Base-by-base conservation (phyloP, 768 basidiomycete genomes). In the Suillus weaverae region DNA sequence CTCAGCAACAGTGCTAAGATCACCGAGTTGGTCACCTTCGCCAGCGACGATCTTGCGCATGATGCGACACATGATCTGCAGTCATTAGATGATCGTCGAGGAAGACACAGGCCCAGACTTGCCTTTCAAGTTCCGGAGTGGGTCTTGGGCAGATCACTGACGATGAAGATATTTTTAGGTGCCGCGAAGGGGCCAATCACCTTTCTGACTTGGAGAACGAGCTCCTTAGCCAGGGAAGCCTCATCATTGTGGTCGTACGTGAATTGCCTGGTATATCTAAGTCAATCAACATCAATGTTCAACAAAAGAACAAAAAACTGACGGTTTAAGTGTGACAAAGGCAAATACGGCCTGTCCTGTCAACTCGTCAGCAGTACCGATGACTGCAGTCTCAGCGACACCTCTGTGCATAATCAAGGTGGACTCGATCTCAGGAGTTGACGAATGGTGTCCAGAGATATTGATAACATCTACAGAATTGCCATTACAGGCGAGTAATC, bases 181-280 rank as follows among this genome's bases (percentile, higher is more conserved):
- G 95, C 90, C 1, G 97, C 97, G 78, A 99, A 98, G 3, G 97
- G 96, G 5, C 97, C 97, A 66, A 99, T 99, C 51, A 92, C 92
- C 81, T 99, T 99, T 72, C 97, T 89, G 22, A 98, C 96, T 80
- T 98, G 96, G 38, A 98, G 86, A 35, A 90, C 84, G 66, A 99
- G 87, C 79, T 98, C 97, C 79, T 97, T 98, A 61, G 80, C 68
- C 39, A 98, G 85, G 0, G 77, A 82, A 0, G 82, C 69, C 78
- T 97, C 94, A 65, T 96, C 82, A 51, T 81, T 80, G 3, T 81
- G 74, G 74, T 94, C 88, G 72, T 88, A 89, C 41, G 84, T 78
- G 80, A 97, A 98, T 73, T 97, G 94, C 51, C 90, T 90, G 67
- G 43, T 59, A n/a, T 8, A 3, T 13, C 62, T 55, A 0, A 32